Evolutionary conservation across 768 basidiomycete genomes (phyloP).

Genomic region (Pholiota microspora): DNA sequence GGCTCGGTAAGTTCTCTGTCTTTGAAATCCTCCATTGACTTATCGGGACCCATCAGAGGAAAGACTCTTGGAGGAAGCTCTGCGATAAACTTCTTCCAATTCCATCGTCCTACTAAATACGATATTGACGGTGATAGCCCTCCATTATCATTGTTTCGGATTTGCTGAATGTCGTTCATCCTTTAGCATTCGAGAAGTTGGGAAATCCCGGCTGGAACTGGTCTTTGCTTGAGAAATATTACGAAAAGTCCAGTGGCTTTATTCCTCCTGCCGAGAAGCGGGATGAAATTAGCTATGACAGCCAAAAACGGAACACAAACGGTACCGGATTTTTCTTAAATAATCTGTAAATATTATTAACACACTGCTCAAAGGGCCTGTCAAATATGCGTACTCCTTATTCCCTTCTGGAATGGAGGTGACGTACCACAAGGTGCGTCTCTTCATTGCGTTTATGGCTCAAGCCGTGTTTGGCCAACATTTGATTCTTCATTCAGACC

Average conservation of each 20-base stretch:
- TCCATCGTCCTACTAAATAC: background rate
- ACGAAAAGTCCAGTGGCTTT: background rate
- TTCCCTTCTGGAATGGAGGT: background rate
- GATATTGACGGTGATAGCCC: slow-evolving; percentile 5
- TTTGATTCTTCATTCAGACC: background rate
- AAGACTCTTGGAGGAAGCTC: slow-evolving; percentile 40
- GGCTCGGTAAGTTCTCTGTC: slow-evolving; percentile 22
- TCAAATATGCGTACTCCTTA: background rate
- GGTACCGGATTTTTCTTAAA: background rate
- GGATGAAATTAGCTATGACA: background rate
- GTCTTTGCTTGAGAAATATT: background rate
- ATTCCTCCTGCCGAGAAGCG: background rate
- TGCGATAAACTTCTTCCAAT: slow-evolving; percentile 35
- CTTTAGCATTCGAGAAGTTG: background rate
- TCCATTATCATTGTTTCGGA: no score
- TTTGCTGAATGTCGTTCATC: background rate
- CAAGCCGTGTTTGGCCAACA: background rate
- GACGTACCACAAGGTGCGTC: background rate
- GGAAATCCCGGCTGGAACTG: slow-evolving; percentile 4
- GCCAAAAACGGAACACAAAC: background rate
- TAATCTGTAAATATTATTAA: background rate
- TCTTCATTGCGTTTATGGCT: background rate
- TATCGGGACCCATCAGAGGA: background rate
- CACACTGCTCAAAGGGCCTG: background rate
- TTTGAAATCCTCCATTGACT: background rate